These are phyloP conservation scores for Scleromitrula shiraiana DNA, from an alignment of 2,329 filamentous ascomycete genomes.

Conservation along the genomic window DNA sequence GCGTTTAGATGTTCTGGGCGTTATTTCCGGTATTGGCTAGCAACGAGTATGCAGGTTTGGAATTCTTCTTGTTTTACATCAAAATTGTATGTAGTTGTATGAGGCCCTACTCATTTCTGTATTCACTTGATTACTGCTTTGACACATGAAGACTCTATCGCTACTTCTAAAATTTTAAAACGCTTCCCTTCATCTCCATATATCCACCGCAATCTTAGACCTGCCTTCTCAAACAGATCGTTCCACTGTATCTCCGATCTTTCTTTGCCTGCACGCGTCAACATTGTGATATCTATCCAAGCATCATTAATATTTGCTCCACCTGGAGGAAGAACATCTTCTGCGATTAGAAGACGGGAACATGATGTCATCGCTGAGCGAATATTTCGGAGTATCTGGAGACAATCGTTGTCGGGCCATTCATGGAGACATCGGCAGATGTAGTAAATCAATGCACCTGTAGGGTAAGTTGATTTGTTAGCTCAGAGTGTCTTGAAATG, in stretches of 20 bases:
- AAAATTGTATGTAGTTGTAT: no score
- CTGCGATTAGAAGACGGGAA: slow-evolving; percentile 34
- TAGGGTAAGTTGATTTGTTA: no score
- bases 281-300: slow-evolving; percentile 33
- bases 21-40: no score
- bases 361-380: slow-evolving; percentile 1
- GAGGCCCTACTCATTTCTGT: no score
- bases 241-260: slow-evolving; percentile 23
- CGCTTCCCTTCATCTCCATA: no score
- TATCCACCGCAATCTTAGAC: slow-evolving; percentile 1
- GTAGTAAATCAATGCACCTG: slow-evolving; percentile 30
- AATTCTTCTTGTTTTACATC: no score
- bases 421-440: slow-evolving; percentile 35
- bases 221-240: slow-evolving; percentile 1
- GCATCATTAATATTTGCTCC: slow-evolving; percentile 29
- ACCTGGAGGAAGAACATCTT: slow-evolving; percentile 34
- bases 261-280: slow-evolving; percentile 30
- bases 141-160: no score
- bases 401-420: slow-evolving; percentile 29
- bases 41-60: no score
- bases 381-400: slow-evolving; percentile 8
- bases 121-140: no score
- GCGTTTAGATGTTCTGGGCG: no score
- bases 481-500: no score
- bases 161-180: no score